Conservation (phyloP, 2,329 filamentous ascomycete species). For the Trichoderma sp. region DNA sequence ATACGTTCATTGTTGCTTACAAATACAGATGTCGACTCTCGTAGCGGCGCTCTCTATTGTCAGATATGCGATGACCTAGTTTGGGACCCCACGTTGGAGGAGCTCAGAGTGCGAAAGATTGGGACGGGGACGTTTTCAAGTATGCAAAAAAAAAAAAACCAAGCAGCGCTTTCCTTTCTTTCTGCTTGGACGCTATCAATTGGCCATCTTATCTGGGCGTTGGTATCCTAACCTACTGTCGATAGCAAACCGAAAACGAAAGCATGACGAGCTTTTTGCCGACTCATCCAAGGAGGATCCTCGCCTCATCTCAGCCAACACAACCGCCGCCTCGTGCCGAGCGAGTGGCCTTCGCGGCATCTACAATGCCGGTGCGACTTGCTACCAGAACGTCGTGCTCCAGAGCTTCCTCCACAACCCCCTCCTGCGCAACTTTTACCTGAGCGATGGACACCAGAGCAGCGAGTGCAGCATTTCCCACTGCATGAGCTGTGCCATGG, state of each 20-base stretch:
- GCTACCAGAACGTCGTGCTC: slow-evolving; percentile 95
- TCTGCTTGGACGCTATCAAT: not conserved
- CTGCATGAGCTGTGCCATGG: slow-evolving; percentile 68
- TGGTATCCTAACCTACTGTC: slow-evolving; percentile 5
- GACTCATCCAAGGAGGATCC: slow-evolving; percentile 68
- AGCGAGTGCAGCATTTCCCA: slow-evolving; percentile 64
- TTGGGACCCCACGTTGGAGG: slow-evolving; percentile 77
- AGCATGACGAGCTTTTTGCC: slow-evolving; percentile 66
- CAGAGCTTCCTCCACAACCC: slow-evolving; percentile 94
- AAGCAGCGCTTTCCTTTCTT: not conserved
- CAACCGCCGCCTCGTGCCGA: slow-evolving; percentile 74
- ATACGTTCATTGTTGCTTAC: slow-evolving; percentile 26
- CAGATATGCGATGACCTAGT: slow-evolving; percentile 80
- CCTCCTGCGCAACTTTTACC: slow-evolving; percentile 84
- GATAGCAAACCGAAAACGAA: slow-evolving; percentile 63
- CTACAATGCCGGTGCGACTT: slow-evolving; percentile 97
- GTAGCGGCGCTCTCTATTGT: slow-evolving; percentile 71
- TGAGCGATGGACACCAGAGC: slow-evolving; percentile 82
- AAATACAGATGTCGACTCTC: slow-evolving; percentile 68
- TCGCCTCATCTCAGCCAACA: slow-evolving; percentile 73
- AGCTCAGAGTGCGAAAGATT: slow-evolving; percentile 67
- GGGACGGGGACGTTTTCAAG: slow-evolving; percentile 63
- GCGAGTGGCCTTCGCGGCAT: slow-evolving; percentile 86
- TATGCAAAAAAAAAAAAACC: slow-evolving; percentile 36
- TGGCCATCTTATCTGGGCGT: not conserved